Evolutionary conservation across 768 basidiomycete species (phyloP).

Genomic region (Boletus coccyginus): DNA sequence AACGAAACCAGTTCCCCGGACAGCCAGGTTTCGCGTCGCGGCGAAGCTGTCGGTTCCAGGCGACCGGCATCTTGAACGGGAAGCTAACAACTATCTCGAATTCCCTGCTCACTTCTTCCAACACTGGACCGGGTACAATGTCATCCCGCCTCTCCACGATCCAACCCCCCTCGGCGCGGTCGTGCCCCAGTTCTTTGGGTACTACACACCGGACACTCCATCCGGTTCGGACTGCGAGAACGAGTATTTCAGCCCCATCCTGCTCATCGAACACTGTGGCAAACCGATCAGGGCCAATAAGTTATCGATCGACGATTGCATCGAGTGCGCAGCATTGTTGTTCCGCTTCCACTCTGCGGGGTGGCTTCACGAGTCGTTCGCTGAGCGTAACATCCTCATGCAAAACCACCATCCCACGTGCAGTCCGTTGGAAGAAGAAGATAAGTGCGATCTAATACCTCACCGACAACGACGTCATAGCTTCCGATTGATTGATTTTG

Average conservation of each 20-base stretch:
- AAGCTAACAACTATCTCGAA: constrained; percentile 26
- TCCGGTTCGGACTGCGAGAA: constrained; percentile 12
- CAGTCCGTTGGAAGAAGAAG: constrained; percentile 10
- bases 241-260: constrained; percentile 5
- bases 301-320: constrained; percentile 34
- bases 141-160: constrained; percentile 31
- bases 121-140: constrained; percentile 26
- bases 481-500: constrained; percentile 51
- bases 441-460: background rate
- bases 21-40: constrained; percentile 37
- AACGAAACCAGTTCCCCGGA: constrained; percentile 18
- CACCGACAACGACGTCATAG: constrained; percentile 7
- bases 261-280: constrained; percentile 37
- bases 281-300: constrained; percentile 22
- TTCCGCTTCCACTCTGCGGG: constrained; percentile 39
- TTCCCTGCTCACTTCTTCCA: constrained; percentile 30
- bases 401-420: constrained; percentile 40
- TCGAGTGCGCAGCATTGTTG: constrained; percentile 38
- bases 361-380: constrained; percentile 41
- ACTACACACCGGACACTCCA: constrained; percentile 39
- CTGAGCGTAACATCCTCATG: constrained; percentile 40
- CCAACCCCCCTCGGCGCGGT: constrained; percentile 50
- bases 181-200: constrained; percentile 64
- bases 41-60: constrained; percentile 40
- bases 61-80: constrained; percentile 35